These are phyloP conservation scores for Candida taoyuanica DNA, from an alignment of 805 yeast species.

Conservation along the genomic window DNA sequence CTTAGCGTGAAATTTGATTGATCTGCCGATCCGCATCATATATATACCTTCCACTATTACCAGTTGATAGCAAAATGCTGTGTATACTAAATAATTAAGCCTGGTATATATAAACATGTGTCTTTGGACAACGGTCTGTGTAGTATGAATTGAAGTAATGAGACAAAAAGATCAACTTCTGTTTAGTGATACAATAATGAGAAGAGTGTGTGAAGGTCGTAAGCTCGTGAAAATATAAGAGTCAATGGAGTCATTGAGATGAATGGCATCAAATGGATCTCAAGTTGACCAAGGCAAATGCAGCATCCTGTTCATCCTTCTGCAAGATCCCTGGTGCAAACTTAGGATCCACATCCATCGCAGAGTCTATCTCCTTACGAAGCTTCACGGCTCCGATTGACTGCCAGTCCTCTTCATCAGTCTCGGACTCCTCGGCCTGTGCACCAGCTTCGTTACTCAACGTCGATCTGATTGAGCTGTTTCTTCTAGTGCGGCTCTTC, in stretches of 20 bases:
- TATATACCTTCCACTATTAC: too few relatives aligned
- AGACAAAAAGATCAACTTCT: not conserved
- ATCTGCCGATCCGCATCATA: too few relatives aligned
- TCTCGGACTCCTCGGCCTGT: constrained; percentile 44
- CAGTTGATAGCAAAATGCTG: too few relatives aligned
- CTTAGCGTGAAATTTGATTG: too few relatives aligned
- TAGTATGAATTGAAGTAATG: too few relatives aligned
- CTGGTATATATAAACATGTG: too few relatives aligned
- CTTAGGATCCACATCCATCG: constrained; percentile 13
- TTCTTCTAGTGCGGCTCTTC: constrained; percentile 20
- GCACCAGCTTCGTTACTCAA: constrained; percentile 31
- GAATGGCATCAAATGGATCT: constrained; percentile 26
- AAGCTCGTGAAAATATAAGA: not conserved
- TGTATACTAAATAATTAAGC: too few relatives aligned
- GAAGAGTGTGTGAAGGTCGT: not conserved
- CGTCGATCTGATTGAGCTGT: constrained; percentile 37
- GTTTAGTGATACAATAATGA: not conserved
- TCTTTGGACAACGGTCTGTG: too few relatives aligned
- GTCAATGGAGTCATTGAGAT: not conserved
- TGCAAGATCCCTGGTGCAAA: constrained; percentile 11
- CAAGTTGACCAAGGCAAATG: constrained; percentile 60
- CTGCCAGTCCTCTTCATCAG: constrained; percentile 98
- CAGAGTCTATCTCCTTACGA: constrained; percentile 29
- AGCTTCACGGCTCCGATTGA: constrained; percentile 76
- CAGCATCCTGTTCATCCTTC: constrained; percentile 49